A percentile compares a stretch with the other conserved stretches of the same genome.
These are phyloP conservation scores for Saccharomycopsis crataegensis DNA, from an alignment of 1,139 yeast species.

Conservation along the genomic window DNA sequence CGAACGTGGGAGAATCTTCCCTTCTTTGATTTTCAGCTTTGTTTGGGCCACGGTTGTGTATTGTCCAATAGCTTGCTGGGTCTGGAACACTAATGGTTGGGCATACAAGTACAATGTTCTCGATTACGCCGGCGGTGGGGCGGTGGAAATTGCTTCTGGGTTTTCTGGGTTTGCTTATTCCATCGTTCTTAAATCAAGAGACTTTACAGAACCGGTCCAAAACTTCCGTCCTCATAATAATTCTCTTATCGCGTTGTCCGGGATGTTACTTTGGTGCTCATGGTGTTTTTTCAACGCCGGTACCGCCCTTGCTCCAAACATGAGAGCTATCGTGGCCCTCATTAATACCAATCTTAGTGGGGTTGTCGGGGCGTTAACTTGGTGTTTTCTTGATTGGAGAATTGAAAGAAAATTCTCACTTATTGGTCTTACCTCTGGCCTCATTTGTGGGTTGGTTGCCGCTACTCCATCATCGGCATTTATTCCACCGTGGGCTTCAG, in stretches of 20 bases:
- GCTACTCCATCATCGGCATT: constrained; percentile 93
- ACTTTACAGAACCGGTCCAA: constrained; percentile 65
- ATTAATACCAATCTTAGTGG: constrained; percentile 90
- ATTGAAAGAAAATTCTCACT: constrained; percentile 88
- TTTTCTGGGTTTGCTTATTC: constrained; percentile 85
- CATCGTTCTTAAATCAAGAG: constrained; percentile 74
- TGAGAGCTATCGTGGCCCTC: constrained; percentile 53
- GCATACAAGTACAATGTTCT: constrained; percentile 85
- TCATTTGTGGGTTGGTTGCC: constrained; percentile 91
- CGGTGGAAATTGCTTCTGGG: constrained; percentile 90
- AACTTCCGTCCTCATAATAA: constrained; percentile 95
- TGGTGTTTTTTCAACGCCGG: constrained; percentile 91
- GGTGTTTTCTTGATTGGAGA: constrained; percentile 87
- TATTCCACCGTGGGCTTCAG: constrained; percentile 89
- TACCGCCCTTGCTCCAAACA: constrained; percentile 55
- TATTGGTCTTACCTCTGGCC: constrained; percentile 92
- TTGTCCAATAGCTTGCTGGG: constrained; percentile 91
- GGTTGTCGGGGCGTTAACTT: constrained; percentile 82
- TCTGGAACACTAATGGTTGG: constrained; percentile 93
- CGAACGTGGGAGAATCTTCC: constrained; percentile 85
- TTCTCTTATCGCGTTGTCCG: constrained; percentile 75
- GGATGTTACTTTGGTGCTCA: constrained; percentile 65
- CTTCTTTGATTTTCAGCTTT: constrained; percentile 75
- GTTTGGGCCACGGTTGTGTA: constrained; percentile 89
- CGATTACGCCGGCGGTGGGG: constrained; percentile 98